Evolutionary conservation across 1,284 basidiomycete genomes (phyloP).

Genomic region (Apiotrichum veenhuisii): DNA sequence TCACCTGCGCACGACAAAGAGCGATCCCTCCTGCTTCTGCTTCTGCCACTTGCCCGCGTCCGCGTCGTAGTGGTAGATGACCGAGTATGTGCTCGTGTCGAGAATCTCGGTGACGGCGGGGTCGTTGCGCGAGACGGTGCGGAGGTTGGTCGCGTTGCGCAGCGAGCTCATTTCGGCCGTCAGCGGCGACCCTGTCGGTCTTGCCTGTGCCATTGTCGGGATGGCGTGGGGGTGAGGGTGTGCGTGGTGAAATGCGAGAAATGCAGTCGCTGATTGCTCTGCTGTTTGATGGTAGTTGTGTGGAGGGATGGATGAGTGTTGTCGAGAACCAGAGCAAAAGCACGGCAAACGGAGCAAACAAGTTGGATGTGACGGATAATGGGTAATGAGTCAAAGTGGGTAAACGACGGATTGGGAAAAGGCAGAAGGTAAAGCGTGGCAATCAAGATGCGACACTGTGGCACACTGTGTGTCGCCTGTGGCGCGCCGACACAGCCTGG

Average conservation of each 20-base stretch:
- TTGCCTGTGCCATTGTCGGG: not conserved
- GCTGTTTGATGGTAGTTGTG: no score
- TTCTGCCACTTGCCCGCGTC: slow-evolving; percentile 37
- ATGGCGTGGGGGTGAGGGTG: not conserved
- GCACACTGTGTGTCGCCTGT: no score
- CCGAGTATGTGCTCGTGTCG: slow-evolving; percentile 38
- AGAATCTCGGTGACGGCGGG: slow-evolving; percentile 35
- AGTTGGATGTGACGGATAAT: no score
- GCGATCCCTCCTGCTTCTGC: slow-evolving; percentile 44
- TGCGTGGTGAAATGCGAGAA: not conserved
- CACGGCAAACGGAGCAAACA: no score
- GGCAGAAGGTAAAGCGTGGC: no score
- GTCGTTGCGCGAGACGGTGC: slow-evolving; percentile 36
- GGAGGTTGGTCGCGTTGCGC: slow-evolving; percentile 33
- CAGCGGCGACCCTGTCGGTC: not conserved
- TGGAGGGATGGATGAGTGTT: no score
- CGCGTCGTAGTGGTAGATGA: slow-evolving; percentile 41
- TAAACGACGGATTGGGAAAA: no score
- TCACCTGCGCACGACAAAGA: slow-evolving; percentile 43
- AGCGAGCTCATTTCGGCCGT: slow-evolving; percentile 3
- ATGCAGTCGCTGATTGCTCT: no score
- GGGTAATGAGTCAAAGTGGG: no score
- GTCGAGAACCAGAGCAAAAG: no score
- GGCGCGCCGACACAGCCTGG: no score
- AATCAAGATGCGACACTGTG: no score